phyloP scores from a whole-genome alignment of 2,329 filamentous ascomycete genomes.

The Arthrobotrys musiformis region DNA sequence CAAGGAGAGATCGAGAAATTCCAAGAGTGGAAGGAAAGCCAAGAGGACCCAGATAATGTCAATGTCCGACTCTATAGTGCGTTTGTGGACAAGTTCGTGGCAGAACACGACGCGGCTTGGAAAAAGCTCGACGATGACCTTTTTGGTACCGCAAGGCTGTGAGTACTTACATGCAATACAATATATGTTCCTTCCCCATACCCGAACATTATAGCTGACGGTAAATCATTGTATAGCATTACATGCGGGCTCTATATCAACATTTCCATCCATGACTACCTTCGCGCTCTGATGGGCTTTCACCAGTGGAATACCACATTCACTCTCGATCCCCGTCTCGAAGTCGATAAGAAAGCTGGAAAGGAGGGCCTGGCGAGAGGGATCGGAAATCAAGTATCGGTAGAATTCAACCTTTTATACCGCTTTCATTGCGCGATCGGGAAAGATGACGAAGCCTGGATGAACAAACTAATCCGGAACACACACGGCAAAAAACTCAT shows the following conservation, averaged over 20 bases:
- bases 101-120: constrained; percentile 50
- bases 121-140: constrained; percentile 67
- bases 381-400: constrained; percentile 74
- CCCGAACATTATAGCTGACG: background rate
- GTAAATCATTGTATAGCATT: constrained; percentile 62
- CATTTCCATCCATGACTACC: constrained; percentile 71
- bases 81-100: constrained; percentile 32
- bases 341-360: constrained; percentile 67
- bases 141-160: constrained; percentile 69
- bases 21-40: constrained; percentile 9
- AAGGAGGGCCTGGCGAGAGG: constrained; percentile 66
- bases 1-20: constrained; percentile 61
- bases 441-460: constrained; percentile 72
- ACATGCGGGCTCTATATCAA: constrained; percentile 69
- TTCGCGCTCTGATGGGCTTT: constrained; percentile 71
- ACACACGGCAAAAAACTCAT: constrained; percentile 63
- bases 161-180: constrained; percentile 21
- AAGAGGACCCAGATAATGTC: constrained; percentile 4
- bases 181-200: too few relatives aligned
- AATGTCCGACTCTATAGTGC: constrained; percentile 42
- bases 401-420: constrained; percentile 76
- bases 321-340: constrained; percentile 73
- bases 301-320: constrained; percentile 67
- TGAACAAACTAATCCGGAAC: constrained; percentile 68
- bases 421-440: constrained; percentile 74